These are phyloP conservation scores for Botrytis galanthina DNA, from an alignment of 2,329 filamentous ascomycete species.

Conservation along the genomic window DNA sequence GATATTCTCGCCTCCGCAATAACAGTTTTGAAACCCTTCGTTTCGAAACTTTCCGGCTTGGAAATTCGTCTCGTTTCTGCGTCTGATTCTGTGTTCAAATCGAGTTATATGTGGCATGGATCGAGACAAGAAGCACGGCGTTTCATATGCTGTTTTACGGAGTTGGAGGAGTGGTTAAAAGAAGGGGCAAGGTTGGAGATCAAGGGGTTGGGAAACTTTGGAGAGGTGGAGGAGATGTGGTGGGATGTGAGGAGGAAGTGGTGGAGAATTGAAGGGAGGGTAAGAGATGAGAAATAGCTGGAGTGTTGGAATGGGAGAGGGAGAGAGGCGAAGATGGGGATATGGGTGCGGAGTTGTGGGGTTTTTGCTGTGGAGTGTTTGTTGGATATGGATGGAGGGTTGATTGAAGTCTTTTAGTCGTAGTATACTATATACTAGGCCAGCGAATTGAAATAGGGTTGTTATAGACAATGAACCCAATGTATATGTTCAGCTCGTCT, in stretches of 20 bases:
- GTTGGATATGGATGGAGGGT: neutral
- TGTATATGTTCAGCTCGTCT: no score
- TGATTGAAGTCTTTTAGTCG: neutral
- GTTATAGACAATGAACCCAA: neutral
- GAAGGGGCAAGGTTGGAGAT: neutral
- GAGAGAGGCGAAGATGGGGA: no score
- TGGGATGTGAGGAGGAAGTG: conserved; percentile 15
- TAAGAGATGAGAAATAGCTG: neutral
- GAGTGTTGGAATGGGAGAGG: neutral
- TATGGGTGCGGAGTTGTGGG: neutral
- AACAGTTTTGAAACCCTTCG: conserved; percentile 10
- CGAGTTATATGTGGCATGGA: neutral
- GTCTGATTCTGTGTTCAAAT: neutral
- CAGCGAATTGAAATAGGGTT: neutral
- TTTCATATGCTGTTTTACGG: conserved; percentile 9
- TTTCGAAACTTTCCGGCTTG: neutral
- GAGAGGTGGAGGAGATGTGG: conserved; percentile 14
- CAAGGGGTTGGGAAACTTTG: neutral
- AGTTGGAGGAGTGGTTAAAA: conserved; percentile 4
- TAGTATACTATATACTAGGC: neutral
- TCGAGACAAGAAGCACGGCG: neutral
- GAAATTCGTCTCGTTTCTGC: neutral
- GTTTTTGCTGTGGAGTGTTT: neutral
- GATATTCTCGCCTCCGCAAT: conserved; percentile 19
- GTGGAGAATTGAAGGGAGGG: neutral